These are phyloP conservation scores for Xylaria arbuscula DNA, from an alignment of 2,329 filamentous ascomycete species.

Conservation along the genomic window DNA sequence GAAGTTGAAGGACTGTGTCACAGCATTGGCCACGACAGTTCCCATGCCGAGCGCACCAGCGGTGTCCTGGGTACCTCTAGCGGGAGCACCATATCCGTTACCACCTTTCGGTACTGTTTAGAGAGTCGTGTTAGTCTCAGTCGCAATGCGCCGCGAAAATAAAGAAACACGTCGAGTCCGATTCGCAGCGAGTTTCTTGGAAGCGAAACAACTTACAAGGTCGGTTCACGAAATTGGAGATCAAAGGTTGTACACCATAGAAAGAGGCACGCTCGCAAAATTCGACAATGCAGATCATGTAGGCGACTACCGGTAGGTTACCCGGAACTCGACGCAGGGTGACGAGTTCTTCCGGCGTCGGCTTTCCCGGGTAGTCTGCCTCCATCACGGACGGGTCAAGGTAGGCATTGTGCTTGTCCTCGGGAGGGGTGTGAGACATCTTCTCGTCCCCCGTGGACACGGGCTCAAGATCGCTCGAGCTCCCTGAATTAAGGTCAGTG, in stretches of 20 bases:
- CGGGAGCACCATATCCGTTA: slow-evolving; percentile 59
- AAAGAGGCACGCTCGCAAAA: slow-evolving; percentile 71
- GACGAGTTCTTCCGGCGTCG: slow-evolving; percentile 59
- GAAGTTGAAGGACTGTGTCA: slow-evolving; percentile 66
- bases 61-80: slow-evolving; percentile 56
- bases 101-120: slow-evolving; percentile 60
- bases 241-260: slow-evolving; percentile 65
- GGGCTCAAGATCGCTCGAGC: slow-evolving; percentile 39
- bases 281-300: slow-evolving; percentile 68
- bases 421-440: slow-evolving; percentile 39
- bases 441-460: slow-evolving; percentile 42
- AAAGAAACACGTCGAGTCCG: too few species aligned
- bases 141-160: background rate
- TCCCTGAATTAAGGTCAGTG: slow-evolving; percentile 28
- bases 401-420: slow-evolving; percentile 43
- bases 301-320: slow-evolving; percentile 63
- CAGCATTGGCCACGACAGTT: slow-evolving; percentile 63
- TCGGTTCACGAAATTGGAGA: slow-evolving; percentile 72
- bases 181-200: background rate
- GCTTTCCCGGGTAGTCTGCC: slow-evolving; percentile 51
- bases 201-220: slow-evolving; percentile 49
- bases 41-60: slow-evolving; percentile 70
- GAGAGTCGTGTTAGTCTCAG: slow-evolving; percentile 12
- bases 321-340: slow-evolving; percentile 58
- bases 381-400: slow-evolving; percentile 45